Base-by-base conservation (phyloP, 345 rosid genomes). In the Cardamine resedifolia region DNA sequence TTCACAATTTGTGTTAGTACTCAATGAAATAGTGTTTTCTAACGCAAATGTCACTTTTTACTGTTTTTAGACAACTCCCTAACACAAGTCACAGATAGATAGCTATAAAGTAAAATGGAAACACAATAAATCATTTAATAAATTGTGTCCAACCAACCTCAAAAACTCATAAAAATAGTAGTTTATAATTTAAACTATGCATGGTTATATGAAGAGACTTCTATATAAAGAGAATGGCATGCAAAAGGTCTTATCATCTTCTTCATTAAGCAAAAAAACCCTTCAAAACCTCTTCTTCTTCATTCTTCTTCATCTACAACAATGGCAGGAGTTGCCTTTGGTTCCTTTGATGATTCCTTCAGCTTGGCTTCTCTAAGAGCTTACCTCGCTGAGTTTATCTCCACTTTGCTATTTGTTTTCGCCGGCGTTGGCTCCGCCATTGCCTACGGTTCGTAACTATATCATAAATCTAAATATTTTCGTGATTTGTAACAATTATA, bases 401-500 rank as follows among this genome's bases (percentile, higher is more conserved):
- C 97, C 19, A 93, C 98, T 63, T 75, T 93, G 78, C 83, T 93
- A 87, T 92, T 92, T 60, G 97, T 91, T 74, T 91, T 91, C 58
- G 96, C 96, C 30, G 97, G 97, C 10, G 97, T 91, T 77, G 96
- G 98, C 55, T 93, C 97, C 10, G 96, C 93, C 85, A 88, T 93
- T 7, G 97, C 97, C 74, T 93, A 83, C 59, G 83, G 98, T 93
- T 63, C 49, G 64, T 71, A 47, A 8, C 16, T 34, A 63, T 19
- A n/a, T n/a, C n/a, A 19, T 6, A 18, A 11, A 19, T 61, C n/a
- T 51, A 14, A 38, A 47, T 34, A 3, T 6, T 4, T 55, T 19
- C 8, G 3, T 49, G 1, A 41, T 27, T 8, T 47, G 60, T 55
- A 62, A 36, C 66, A 44, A 14, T 16, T 41, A 41, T 43, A 43